Evolutionary conservation across 2,329 filamentous ascomycete species (phyloP), one percentile per base, ranked within the genome.

Genomic region (Plectosphaerella sp.): DNA sequence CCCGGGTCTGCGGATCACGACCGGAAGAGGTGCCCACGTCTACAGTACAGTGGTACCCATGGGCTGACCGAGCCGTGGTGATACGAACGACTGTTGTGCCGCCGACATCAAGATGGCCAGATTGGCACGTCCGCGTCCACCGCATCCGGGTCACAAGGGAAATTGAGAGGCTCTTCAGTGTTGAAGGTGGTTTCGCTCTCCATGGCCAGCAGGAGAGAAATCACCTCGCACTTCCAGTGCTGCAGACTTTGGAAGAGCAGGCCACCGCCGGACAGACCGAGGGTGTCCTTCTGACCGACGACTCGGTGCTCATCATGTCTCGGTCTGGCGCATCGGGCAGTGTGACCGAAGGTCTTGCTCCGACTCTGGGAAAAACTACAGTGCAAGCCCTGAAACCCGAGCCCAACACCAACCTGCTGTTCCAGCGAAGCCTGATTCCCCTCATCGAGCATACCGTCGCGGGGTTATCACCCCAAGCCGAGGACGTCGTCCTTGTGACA

Each of bases 81-180:
- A 50, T 69, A 3, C 55, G 65, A 12, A 64, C 67, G 0, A 58
- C 61, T 0, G 41, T 68, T 3, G 51, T 69, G 3, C 60, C 67
- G 0, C 66, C 67, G 0, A 61, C 58, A 1, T 50, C 54, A 14
- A 51, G 59, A 8, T 68, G 65, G 67, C 67, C 67, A 1, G 65
- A 68, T 20, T 69, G 67, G 66, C 64, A 69, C 52, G 39, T 65
- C 0, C 43, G 66, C 0, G 41, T 65, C 1, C 67, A 68, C 41
- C 58, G 57, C 0, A 24, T 63, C 35, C 37, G 39, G 16, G 15
- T 45, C 0, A 43, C 48, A 2, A 35, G n/a, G 16, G 6, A 22
- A 1, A 18, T 48, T 1, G 36, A 35, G 16, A 47, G 46, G 1
- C 25, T 62, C 1, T 50, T 54, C 33, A 52, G 56, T 4, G 54